Percentiles rank a stretch among this genome's conserved stretches.
These are phyloP conservation scores for Galeopsis tetrahit DNA, from an alignment of 257 asterid genomes.

Conservation along the genomic window DNA sequence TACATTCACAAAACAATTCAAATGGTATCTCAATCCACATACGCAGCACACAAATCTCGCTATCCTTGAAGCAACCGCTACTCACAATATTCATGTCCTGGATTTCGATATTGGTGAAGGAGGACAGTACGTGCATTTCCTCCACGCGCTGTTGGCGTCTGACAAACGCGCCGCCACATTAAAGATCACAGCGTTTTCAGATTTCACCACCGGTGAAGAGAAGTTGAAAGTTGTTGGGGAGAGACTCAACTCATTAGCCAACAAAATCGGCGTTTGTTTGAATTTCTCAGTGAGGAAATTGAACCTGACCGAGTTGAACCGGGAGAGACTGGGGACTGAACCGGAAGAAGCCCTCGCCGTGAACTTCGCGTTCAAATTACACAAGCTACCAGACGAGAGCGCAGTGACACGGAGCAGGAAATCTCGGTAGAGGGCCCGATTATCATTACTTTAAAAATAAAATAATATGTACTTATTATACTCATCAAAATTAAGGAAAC, in stretches of 20 bases:
- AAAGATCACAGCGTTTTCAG: conserved; percentile 66
- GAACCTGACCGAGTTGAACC: conserved; percentile 43
- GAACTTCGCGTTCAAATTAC: conserved; percentile 74
- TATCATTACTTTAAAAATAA: no score
- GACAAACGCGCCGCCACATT: conserved; percentile 40
- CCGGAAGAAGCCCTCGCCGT: conserved; percentile 68
- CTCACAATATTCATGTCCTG: conserved; percentile 64
- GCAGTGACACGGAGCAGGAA: no score
- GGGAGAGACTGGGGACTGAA: conserved; percentile 50
- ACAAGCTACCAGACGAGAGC: conserved; percentile 83
- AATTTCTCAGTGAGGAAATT: conserved; percentile 35
- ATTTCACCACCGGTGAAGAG: conserved; percentile 39
- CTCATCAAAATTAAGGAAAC: no score
- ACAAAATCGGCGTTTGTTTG: conserved; percentile 47
- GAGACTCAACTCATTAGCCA: conserved; percentile 45
- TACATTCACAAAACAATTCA: no score
- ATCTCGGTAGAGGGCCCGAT: no score
- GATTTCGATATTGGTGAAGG: conserved; percentile 90
- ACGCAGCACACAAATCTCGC: conserved; percentile 81
- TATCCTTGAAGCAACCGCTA: conserved; percentile 64
- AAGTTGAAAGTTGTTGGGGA: conserved; percentile 45
- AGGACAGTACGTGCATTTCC: conserved; percentile 79
- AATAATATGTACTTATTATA: no score
- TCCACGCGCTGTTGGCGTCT: conserved; percentile 78
- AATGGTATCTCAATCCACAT: no score